These are phyloP conservation scores for Waitea zeae DNA, from an alignment of 1,284 basidiomycete genomes.

Conservation along the genomic window DNA sequence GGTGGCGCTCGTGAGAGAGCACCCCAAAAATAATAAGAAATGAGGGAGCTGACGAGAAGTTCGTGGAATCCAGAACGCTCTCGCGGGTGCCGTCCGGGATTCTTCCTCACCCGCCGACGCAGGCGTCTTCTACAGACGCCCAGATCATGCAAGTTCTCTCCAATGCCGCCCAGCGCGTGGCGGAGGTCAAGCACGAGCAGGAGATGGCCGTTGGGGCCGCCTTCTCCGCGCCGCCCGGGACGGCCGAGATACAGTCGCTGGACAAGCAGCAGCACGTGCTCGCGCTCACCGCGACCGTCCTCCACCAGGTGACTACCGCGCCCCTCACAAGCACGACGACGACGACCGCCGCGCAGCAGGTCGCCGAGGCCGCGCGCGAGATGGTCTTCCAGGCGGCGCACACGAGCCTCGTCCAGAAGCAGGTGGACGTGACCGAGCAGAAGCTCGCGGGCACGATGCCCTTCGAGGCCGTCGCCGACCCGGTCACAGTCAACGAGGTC, in stretches of 20 bases:
- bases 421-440: conserved; percentile 25
- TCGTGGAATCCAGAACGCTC: background rate
- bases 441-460: conserved; percentile 19
- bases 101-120: background rate
- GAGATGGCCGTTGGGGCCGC: conserved; percentile 32
- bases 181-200: conserved; percentile 53
- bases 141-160: conserved; percentile 63
- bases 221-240: conserved; percentile 26
- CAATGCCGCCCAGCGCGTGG: conserved; percentile 55
- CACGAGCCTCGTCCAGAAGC: background rate
- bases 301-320: conserved; percentile 44
- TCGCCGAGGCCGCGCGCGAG: conserved; percentile 49
- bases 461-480: conserved; percentile 24
- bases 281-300: conserved; percentile 57
- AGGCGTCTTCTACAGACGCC: conserved; percentile 20
- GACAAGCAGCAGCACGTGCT: conserved; percentile 68
- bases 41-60: background rate
- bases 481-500: conserved; percentile 60
- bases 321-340: too few species aligned
- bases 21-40: background rate
- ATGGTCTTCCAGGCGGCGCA: conserved; percentile 49
- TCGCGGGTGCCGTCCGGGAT: background rate
- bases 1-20: background rate
- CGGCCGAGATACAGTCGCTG: conserved; percentile 40
- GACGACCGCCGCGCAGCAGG: conserved; percentile 58